Percentiles rank a stretch among this genome's conserved stretches.
phyloP scores from a whole-genome alignment of 192 early-diverging fungal species.

The Borealophlyctis nickersoniae region DNA sequence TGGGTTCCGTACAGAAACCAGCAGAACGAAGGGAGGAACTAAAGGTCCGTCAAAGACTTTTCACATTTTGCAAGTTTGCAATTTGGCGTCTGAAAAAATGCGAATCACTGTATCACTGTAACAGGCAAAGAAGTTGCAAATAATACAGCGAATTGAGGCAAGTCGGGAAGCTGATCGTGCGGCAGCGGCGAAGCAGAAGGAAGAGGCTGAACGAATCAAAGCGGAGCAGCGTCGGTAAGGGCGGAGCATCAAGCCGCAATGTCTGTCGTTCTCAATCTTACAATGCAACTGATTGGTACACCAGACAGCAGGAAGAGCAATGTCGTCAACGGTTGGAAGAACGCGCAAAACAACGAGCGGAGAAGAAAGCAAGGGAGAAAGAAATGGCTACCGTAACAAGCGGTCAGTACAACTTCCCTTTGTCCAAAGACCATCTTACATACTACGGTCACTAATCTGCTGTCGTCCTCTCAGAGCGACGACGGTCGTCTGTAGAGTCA shows the following conservation, averaged over 20 bases:
- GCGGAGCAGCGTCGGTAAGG: constrained; percentile 18
- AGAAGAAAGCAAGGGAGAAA: constrained; percentile 1
- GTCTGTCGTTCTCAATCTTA: neutral
- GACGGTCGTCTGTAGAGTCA: too few species aligned
- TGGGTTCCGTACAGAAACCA: constrained; percentile 8
- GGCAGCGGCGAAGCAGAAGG: constrained; percentile 6
- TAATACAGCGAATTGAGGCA: constrained; percentile 15
- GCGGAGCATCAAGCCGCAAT: constrained; percentile 1
- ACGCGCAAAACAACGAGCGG: constrained; percentile 8
- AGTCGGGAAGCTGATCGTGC: constrained; percentile 2
- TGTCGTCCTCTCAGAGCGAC: too few species aligned
- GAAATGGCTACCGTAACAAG: too few species aligned
- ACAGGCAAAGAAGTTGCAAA: constrained; percentile 10
- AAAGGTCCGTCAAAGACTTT: constrained; percentile 5
- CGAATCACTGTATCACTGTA: too few species aligned
- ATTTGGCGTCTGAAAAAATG: too few species aligned
- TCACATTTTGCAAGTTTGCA: too few species aligned
- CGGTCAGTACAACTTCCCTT: too few species aligned
- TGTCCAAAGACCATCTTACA: too few species aligned
- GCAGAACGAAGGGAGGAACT: constrained; percentile 10
- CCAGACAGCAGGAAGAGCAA: constrained; percentile 12
- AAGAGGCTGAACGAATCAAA: constrained; percentile 15
- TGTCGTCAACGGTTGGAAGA: constrained; percentile 4
- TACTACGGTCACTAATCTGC: too few species aligned
- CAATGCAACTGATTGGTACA: too few species aligned